Evolutionary conservation across 805 yeast species (phyloP).

Genomic region (Cyberlindnera xishuangbannaensis): DNA sequence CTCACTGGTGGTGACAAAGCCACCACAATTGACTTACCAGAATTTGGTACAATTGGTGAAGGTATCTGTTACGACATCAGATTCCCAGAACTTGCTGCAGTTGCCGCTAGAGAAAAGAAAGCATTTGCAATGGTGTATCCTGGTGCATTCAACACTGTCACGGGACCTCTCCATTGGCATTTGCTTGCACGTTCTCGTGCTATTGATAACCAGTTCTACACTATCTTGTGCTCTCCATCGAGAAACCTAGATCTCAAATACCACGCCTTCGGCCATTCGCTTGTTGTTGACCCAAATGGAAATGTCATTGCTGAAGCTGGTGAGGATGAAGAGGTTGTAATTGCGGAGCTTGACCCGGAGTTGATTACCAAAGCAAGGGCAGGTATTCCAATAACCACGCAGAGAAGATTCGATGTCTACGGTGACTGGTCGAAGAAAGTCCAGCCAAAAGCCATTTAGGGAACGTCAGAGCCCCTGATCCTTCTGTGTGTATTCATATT

Average conservation of each 20-base stretch:
- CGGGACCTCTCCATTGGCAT: conserved; percentile 86
- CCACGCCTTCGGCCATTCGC: conserved; percentile 65
- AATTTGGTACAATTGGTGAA: conserved; percentile 61
- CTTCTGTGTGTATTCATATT: neutral
- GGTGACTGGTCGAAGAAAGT: conserved; percentile 21
- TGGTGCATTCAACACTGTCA: conserved; percentile 81
- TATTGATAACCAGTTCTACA: conserved; percentile 68
- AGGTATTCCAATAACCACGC: conserved; percentile 63
- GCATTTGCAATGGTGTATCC: conserved; percentile 81
- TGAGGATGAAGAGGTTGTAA: conserved; percentile 69
- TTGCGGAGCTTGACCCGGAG: conserved; percentile 66
- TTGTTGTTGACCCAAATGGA: conserved; percentile 64
- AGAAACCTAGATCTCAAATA: conserved; percentile 56
- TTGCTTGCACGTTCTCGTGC: conserved; percentile 68
- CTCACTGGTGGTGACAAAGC: conserved; percentile 78
- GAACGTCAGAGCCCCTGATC: too few relatives aligned
- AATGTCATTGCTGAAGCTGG: conserved; percentile 70
- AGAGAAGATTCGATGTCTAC: conserved; percentile 64
- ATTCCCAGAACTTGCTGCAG: conserved; percentile 73
- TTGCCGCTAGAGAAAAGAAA: conserved; percentile 57
- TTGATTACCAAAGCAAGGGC: conserved; percentile 50
- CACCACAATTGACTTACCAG: conserved; percentile 43
- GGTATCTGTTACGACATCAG: conserved; percentile 84
- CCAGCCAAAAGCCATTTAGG: conserved; percentile 15
- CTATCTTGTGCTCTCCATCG: conserved; percentile 84